A percentile compares a stretch with the other conserved stretches of the same genome.
phyloP scores from a whole-genome alignment of 768 basidiomycete genomes.

The Pleurotus tuoliensis region DNA sequence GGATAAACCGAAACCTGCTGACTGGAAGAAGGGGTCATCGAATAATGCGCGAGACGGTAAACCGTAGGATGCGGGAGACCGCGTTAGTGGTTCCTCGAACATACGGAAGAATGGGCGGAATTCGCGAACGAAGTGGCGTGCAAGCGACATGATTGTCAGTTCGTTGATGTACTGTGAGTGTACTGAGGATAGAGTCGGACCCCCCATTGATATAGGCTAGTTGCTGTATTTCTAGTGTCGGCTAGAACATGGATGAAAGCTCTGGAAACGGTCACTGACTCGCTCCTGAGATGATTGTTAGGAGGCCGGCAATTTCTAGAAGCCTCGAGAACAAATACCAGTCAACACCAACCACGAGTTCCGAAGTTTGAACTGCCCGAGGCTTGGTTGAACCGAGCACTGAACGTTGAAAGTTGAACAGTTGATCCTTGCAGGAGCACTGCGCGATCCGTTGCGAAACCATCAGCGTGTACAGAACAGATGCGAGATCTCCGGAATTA shows the following conservation, averaged over 20 bases:
- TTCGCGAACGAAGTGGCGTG: slow-evolving; percentile 63
- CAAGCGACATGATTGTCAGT: slow-evolving; percentile 51
- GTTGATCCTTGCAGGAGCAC: no score
- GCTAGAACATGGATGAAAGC: slow-evolving; percentile 7
- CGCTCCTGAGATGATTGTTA: not conserved
- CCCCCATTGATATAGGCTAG: slow-evolving; percentile 11
- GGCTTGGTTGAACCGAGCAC: no score
- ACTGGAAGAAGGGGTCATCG: slow-evolving; percentile 46
- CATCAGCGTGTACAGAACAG: no score
- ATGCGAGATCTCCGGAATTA: no score
- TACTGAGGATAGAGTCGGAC: not conserved
- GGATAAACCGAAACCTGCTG: slow-evolving; percentile 15
- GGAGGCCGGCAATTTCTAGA: slow-evolving; percentile 4
- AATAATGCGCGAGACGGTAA: slow-evolving; percentile 31
- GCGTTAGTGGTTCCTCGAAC: slow-evolving; percentile 66
- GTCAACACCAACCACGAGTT: not conserved
- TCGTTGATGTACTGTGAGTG: not conserved
- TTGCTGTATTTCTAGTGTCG: not conserved
- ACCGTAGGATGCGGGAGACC: slow-evolving; percentile 25
- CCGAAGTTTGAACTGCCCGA: no score
- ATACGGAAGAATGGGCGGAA: slow-evolving; percentile 73
- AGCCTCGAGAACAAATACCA: slow-evolving; percentile 4
- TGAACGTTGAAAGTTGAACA: no score
- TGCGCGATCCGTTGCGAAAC: no score
- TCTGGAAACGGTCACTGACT: not conserved